Evolutionary conservation across 345 rosid genomes (phyloP), one percentile per base, ranked within the genome.

Genomic region (Combretum micranthum): DNA sequence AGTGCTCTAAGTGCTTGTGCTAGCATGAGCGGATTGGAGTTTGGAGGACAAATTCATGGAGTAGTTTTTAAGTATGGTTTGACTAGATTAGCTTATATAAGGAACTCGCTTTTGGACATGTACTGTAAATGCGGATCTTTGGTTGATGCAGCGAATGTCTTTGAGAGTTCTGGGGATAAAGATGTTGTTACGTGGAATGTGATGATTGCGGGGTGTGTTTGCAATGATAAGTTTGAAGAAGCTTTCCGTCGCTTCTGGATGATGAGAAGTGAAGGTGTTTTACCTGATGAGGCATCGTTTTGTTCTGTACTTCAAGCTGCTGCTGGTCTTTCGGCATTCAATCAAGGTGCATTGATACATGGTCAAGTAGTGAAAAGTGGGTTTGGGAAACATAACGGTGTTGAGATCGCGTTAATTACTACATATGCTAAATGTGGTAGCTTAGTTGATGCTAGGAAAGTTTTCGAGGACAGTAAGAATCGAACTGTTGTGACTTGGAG

Each of bases 391-490:
- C 63, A 66, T 59, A 44, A 42, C 20, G 60, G 62, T 44, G 58
- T 79, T 21, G 47, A 64, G 4, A 64, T 70, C 61, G 73, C 75
- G n/a, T 55, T 75, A 64, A 73, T 79, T 59, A 75, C 71, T 39
- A 78, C 73, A 81, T 70, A 79, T 56, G 68, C 81, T 2, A 79
- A 79, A 61, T 68, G 84, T 48, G 77, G 78, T 45, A 57, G 64
- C 65, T 23, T 70, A 52, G 15, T 15, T 49, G 65, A 76, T 15
- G 74, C 81, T 57, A 25, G 12, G 55, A 25, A 3, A 14, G 65
- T 69, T 3, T 79, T 73, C 56, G 64, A 63, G 64, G 76, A 72
- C 55, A 63, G 62, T 39, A 46, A 70, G 78, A 58, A 58, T 47
- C 72, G 18, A 12, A 70, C 68, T 3, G 70, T 76, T 58, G 75